These are phyloP conservation scores for Dioscorea zingiberensis DNA, from an alignment of 106 monocot species.

Conservation along the genomic window DNA sequence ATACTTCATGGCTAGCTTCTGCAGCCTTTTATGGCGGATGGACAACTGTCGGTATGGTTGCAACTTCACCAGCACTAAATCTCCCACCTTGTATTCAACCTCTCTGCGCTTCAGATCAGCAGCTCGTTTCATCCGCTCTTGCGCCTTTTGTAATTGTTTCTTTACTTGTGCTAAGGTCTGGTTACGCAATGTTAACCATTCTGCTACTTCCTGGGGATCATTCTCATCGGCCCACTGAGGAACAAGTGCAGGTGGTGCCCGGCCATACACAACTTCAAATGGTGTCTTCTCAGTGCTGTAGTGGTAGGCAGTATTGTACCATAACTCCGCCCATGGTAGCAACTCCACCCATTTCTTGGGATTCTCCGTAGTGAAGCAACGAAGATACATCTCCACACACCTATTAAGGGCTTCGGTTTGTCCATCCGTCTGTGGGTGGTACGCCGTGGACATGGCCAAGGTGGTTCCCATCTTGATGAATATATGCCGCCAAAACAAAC, in stretches of 20 bases:
- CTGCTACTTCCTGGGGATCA: neutral
- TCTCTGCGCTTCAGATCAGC: neutral
- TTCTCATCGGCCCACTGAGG: neutral
- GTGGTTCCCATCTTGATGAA: neutral
- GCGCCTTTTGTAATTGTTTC: neutral
- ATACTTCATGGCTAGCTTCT: neutral
- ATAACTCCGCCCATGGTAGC: neutral
- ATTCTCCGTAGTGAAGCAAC: neutral
- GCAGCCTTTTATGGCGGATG: fast-evolving
- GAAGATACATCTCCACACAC: neutral
- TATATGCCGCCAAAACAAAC: neutral
- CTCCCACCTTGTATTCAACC: neutral
- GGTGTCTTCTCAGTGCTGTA: neutral
- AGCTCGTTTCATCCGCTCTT: neutral
- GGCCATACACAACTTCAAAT: neutral
- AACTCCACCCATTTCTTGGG: neutral
- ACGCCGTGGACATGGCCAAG: neutral
- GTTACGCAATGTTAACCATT: neutral
- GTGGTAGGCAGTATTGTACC: neutral
- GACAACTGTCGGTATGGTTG: constrained; percentile 5
- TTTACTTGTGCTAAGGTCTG: too few relatives aligned
- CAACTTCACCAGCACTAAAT: neutral
- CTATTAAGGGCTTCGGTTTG: neutral
- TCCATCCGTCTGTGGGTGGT: neutral
- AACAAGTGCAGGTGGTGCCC: neutral